Percentiles rank a stretch among this genome's conserved stretches.
Evolutionary conservation across 345 rosid species (phyloP).

Genomic region (Linum lewisii): DNA sequence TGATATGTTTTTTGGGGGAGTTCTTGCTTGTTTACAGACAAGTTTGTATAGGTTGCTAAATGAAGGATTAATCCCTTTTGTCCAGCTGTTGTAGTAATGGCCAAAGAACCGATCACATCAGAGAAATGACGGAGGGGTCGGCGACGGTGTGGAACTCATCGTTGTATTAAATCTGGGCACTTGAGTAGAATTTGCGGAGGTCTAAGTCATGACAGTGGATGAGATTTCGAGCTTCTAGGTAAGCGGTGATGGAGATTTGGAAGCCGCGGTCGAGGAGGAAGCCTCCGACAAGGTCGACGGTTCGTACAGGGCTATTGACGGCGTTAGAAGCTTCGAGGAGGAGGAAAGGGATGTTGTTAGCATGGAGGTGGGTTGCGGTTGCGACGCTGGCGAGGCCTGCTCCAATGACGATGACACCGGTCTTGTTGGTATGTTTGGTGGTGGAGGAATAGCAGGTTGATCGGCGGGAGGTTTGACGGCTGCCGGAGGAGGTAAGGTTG

Average conservation of each 20-base stretch:
- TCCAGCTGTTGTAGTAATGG: too few relatives aligned
- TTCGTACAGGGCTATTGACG: constrained; percentile 81
- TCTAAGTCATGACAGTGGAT: constrained; percentile 49
- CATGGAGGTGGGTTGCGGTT: constrained; percentile 57
- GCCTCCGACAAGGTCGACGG: constrained; percentile 68
- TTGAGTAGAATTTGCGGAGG: constrained; percentile 65
- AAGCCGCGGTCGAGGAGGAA: constrained; percentile 84
- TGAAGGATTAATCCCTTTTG: too few relatives aligned
- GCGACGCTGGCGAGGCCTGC: constrained; percentile 89
- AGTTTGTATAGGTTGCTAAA: too few relatives aligned
- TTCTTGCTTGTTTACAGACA: too few relatives aligned
- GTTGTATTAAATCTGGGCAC: constrained; percentile 51
- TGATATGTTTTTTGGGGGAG: too few relatives aligned
- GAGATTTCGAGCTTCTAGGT: constrained; percentile 75
- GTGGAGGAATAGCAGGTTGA: neutral
- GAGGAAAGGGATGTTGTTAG: constrained; percentile 50
- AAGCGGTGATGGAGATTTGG: constrained; percentile 91
- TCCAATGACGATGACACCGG: constrained; percentile 57
- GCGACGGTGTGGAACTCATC: constrained; percentile 73
- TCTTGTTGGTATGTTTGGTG: constrained; percentile 11
- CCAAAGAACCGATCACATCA: constrained; percentile 50
- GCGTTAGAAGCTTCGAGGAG: constrained; percentile 73
- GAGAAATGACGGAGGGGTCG: constrained; percentile 74
- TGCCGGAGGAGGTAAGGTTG: too few relatives aligned
- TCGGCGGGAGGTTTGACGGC: too few relatives aligned